Conservation (phyloP, 164 flowering plant species). For the Magnolia sinica region DNA sequence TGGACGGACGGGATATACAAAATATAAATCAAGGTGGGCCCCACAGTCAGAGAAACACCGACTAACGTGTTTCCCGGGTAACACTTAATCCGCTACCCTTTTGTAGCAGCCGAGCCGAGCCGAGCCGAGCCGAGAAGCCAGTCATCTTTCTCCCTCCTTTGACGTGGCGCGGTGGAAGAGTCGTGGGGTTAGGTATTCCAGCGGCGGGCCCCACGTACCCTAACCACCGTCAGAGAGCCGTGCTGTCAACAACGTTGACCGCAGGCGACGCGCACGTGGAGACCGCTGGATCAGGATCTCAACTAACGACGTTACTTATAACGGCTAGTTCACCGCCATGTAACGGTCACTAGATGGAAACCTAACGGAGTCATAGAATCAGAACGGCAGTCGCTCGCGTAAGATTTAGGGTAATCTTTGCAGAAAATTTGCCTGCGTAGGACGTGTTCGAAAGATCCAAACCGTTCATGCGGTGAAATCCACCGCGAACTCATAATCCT, state of each 20-base stretch:
- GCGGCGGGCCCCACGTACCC: neutral
- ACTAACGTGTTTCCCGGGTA: no score
- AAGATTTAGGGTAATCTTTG: no score
- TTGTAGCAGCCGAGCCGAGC: neutral
- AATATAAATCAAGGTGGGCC: no score
- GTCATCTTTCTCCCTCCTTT: neutral
- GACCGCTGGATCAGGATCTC: neutral
- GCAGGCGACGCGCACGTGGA: conserved; percentile 3
- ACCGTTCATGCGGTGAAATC: no score
- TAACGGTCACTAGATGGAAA: neutral
- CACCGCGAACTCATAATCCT: no score
- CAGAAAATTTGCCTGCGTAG: no score
- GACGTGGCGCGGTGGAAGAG: neutral
- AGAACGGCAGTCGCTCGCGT: neutral
- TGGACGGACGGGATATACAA: no score
- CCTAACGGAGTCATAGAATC: neutral
- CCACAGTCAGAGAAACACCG: no score
- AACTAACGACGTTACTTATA: neutral
- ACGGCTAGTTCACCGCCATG: neutral
- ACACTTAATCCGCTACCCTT: no score
- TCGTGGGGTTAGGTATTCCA: neutral
- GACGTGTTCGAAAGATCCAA: no score
- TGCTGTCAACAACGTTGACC: neutral
- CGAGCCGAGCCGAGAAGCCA: neutral
- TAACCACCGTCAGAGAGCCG: neutral